Evolutionary conservation across 148 eudicot genomes (phyloP).

Genomic region (Silene conica): DNA sequence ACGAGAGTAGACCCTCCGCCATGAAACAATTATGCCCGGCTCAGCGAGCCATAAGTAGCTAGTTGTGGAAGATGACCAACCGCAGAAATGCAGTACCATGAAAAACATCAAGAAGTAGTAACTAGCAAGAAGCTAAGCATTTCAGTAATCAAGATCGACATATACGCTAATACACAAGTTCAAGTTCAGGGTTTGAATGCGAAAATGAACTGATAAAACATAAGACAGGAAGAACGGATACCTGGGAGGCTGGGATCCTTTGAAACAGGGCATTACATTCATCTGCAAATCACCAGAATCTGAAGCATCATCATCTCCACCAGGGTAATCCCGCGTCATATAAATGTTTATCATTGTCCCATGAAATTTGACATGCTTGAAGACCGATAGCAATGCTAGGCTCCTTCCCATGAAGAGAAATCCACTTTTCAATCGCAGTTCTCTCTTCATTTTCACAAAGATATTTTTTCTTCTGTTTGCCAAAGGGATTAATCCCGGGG

Average conservation of each 20-base stretch:
- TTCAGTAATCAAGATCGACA: background rate
- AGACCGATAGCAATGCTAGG: conserved; percentile 83
- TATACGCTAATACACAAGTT: background rate
- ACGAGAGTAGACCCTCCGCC: too few relatives aligned
- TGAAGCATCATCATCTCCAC: conserved; percentile 56
- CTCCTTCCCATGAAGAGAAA: conserved; percentile 74
- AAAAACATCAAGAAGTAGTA: too few relatives aligned
- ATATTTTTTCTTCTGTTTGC: conserved; percentile 37
- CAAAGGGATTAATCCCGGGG: conserved; percentile 75
- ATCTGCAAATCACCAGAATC: background rate
- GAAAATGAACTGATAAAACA: background rate
- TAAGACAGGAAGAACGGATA: background rate
- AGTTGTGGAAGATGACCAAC: background rate
- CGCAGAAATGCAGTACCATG: background rate
- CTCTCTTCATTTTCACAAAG: conserved; percentile 39
- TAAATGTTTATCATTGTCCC: conserved; percentile 65
- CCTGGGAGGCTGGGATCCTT: background rate
- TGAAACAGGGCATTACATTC: background rate
- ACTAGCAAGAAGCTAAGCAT: background rate
- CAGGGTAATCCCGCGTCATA: conserved; percentile 86
- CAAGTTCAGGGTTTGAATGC: background rate
- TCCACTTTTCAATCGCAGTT: conserved; percentile 56
- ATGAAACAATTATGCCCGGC: too few relatives aligned
- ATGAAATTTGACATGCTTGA: conserved; percentile 91
- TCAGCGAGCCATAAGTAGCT: too few relatives aligned